phyloP scores from a whole-genome alignment of 208 protist species.

The Vickermania spadyakhi region DNA sequence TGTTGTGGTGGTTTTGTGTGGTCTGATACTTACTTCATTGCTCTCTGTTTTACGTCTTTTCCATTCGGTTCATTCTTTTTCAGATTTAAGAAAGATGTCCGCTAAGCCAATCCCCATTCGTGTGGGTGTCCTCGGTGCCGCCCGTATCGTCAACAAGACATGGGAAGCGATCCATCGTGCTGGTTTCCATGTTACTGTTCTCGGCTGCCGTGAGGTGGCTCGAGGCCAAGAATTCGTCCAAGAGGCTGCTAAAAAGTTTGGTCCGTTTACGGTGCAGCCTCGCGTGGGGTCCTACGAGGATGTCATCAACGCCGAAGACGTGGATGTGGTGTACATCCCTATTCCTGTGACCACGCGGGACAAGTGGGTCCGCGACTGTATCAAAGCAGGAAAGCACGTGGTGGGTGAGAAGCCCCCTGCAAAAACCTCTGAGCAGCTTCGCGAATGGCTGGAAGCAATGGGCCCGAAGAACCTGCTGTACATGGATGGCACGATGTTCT shows the following conservation, averaged over 20 bases:
- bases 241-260: conserved; percentile 10
- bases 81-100: no score
- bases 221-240: conserved; percentile 16
- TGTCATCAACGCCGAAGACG: conserved; percentile 24
- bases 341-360: conserved; percentile 36
- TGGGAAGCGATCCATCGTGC: conserved; percentile 32
- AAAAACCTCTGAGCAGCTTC: conserved; percentile 17
- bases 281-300: conserved; percentile 43
- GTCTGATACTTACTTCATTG: conserved; percentile 6
- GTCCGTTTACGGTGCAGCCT: conserved; percentile 4
- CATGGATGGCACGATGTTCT: conserved; percentile 60
- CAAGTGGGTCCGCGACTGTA: conserved; percentile 42
- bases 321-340: conserved; percentile 69
- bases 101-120: conserved; percentile 14
- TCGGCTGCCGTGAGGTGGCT: conserved; percentile 31
- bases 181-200: conserved; percentile 22
- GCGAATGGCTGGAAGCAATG: conserved; percentile 32
- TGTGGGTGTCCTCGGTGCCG: conserved; percentile 39
- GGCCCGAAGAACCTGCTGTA: conserved; percentile 38
- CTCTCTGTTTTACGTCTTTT: conserved; percentile 2
- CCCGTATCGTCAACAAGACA: conserved; percentile 21
- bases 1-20: no score
- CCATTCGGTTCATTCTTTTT: neutral
- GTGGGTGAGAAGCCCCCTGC: conserved; percentile 63
- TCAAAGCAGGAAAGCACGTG: conserved; percentile 51